Conservation (phyloP, 768 basidiomycete genomes). For the Lentinula guzmanii region DNA sequence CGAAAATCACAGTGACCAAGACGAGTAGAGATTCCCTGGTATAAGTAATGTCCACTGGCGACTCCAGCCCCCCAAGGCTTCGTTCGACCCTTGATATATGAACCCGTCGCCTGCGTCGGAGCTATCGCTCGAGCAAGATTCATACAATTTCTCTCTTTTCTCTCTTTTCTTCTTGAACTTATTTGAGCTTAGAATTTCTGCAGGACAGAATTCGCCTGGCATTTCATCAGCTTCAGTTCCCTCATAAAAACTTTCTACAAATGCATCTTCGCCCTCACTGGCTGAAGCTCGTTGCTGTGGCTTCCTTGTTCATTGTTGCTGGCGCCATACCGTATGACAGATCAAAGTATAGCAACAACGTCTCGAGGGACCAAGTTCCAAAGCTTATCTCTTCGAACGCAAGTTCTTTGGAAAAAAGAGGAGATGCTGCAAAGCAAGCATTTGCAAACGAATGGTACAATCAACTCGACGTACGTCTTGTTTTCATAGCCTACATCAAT, state of each 20-base stretch:
- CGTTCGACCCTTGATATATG: too few species aligned
- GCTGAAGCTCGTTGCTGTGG: not conserved
- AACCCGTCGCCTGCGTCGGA: too few species aligned
- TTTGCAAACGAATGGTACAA: not conserved
- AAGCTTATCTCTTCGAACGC: not conserved
- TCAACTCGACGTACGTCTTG: not conserved
- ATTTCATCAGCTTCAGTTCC: not conserved
- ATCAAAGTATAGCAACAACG: too few species aligned
- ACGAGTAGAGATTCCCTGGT: too few species aligned
- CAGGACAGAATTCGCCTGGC: not conserved
- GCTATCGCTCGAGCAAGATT: too few species aligned
- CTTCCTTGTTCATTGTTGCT: not conserved
- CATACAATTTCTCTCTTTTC: too few species aligned
- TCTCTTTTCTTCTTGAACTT: too few species aligned
- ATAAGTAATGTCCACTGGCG: too few species aligned
- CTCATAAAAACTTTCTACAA: too few species aligned
- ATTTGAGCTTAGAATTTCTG: not conserved
- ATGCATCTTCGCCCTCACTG: not conserved
- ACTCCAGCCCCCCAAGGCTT: too few species aligned
- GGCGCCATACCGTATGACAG: not conserved
- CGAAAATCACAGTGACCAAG: too few species aligned
- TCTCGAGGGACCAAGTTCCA: too few species aligned
- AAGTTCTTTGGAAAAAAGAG: not conserved
- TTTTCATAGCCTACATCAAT: not conserved
- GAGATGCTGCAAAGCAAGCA: not conserved